A percentile compares a stretch with the other conserved stretches of the same genome.
Conservation (phyloP, 306 rosid species). For the Rosa lucieae region DNA sequence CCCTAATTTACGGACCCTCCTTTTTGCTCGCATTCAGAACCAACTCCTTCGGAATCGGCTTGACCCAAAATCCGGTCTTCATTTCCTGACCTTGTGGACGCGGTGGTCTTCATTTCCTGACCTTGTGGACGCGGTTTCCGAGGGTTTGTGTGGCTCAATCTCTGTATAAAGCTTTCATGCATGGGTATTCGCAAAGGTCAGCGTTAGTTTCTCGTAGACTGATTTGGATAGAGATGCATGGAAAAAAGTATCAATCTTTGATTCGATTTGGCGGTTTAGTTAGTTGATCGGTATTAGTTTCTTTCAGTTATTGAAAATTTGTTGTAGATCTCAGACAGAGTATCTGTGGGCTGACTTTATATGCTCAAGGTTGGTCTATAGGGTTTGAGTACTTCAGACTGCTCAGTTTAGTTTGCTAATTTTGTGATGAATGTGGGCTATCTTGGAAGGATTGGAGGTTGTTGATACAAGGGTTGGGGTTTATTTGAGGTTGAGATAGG, state of each 20-base stretch:
- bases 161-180: neutral
- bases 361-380: neutral
- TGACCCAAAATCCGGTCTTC: conserved; percentile 3
- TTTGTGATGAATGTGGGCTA: conserved; percentile 24
- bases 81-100: neutral
- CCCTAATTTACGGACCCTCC: neutral
- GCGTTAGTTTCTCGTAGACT: neutral
- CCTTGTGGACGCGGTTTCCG: neutral
- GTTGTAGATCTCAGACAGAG: conserved; percentile 23
- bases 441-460: conserved; percentile 20
- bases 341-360: neutral
- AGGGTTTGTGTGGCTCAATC: conserved; percentile 20
- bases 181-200: neutral
- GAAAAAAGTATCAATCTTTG: neutral
- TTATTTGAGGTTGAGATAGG: conserved; percentile 10
- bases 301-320: neutral
- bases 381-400: neutral
- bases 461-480: neutral
- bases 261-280: conserved; percentile 11
- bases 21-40: neutral
- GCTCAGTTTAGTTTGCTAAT: neutral
- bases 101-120: no score
- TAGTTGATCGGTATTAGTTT: conserved; percentile 17
- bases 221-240: no score
- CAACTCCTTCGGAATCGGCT: neutral